These are phyloP conservation scores for Cutaneotrichosporon spelunceum DNA, from an alignment of 1,284 basidiomycete species.

Conservation along the genomic window DNA sequence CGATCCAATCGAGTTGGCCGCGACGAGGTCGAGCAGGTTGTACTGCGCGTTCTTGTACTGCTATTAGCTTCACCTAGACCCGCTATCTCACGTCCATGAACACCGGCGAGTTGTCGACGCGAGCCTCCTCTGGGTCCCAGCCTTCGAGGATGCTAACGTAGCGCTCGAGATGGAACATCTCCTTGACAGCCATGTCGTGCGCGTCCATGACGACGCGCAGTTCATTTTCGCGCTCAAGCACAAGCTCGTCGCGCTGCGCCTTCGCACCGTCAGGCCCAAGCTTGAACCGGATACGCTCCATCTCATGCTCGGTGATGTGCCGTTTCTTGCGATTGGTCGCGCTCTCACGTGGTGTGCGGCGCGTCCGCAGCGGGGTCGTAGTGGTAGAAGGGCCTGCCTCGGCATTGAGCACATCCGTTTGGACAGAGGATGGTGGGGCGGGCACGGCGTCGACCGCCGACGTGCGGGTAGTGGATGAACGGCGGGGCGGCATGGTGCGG, in stretches of 20 bases:
- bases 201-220: constrained; percentile 61
- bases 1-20: constrained; percentile 11
- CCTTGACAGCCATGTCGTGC: constrained; percentile 76
- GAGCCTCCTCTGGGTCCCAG: constrained; percentile 72
- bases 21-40: constrained; percentile 37
- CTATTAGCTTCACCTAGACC: constrained; percentile 11
- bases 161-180: constrained; percentile 78
- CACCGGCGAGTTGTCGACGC: constrained; percentile 66
- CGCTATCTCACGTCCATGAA: constrained; percentile 62
- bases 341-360: neutral
- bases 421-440: neutral
- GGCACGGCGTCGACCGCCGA: neutral
- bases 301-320: constrained; percentile 27
- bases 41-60: constrained; percentile 38
- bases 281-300: constrained; percentile 26
- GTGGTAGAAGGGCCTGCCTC: neutral
- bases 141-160: constrained; percentile 65
- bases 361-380: neutral
- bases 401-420: neutral
- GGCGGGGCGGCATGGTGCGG: constrained; percentile 13
- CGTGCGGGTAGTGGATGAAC: neutral
- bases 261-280: constrained; percentile 32
- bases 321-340: constrained; percentile 10
- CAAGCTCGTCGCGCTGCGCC: constrained; percentile 51
- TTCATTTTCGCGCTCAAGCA: constrained; percentile 61